Conservation (phyloP, 2,329 filamentous ascomycete species). For the Fusarium neocosmosporiellum region DNA sequence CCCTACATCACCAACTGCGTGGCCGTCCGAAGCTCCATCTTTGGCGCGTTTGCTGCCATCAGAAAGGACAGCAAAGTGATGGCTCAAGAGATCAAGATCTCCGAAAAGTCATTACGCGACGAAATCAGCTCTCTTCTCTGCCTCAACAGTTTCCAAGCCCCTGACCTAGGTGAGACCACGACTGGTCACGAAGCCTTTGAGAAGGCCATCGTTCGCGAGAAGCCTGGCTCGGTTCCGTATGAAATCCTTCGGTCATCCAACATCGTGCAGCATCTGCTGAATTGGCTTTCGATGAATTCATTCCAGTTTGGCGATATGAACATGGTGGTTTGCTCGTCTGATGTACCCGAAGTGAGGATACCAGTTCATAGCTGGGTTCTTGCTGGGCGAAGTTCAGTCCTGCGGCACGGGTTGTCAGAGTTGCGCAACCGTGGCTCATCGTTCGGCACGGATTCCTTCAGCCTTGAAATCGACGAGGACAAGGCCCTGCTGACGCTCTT, state of each 20-base stretch:
- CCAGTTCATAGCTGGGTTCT: constrained; percentile 88
- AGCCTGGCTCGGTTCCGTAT: constrained; percentile 62
- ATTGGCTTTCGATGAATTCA: constrained; percentile 57
- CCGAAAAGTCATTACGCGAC: constrained; percentile 76
- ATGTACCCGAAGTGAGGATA: constrained; percentile 74
- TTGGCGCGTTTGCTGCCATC: constrained; percentile 89
- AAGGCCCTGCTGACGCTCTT: constrained; percentile 72
- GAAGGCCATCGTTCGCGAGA: constrained; percentile 52
- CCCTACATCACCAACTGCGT: constrained; percentile 87
- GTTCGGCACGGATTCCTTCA: constrained; percentile 44
- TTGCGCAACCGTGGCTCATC: constrained; percentile 55
- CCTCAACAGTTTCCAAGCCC: constrained; percentile 68
- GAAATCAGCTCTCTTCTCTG: constrained; percentile 78
- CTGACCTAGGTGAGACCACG: constrained; percentile 46
- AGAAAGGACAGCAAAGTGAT: constrained; percentile 87
- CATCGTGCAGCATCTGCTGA: constrained; percentile 71
- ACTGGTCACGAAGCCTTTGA: constrained; percentile 56
- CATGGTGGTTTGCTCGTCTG: constrained; percentile 64
- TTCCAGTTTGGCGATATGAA: constrained; percentile 57
- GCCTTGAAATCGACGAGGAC: constrained; percentile 55
- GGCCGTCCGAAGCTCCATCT: constrained; percentile 86
- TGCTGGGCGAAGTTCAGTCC: constrained; percentile 75
- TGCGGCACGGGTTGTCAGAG: constrained; percentile 71
- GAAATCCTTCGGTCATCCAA: constrained; percentile 71
- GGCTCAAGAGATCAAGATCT: constrained; percentile 74